phyloP scores from a whole-genome alignment of 805 yeast genomes.

The Diddensiella caesifluorescens region DNA sequence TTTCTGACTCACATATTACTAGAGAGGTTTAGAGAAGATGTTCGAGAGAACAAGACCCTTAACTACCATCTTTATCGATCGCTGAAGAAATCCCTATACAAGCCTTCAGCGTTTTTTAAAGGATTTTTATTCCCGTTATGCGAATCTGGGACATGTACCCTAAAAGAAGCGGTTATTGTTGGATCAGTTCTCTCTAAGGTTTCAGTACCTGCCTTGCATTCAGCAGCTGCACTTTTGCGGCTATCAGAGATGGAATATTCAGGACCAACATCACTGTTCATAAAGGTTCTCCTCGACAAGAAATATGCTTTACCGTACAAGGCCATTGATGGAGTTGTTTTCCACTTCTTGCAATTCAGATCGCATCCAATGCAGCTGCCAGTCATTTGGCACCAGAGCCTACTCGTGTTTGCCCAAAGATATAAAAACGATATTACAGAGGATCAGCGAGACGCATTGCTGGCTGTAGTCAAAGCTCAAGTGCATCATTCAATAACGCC shows the following conservation, averaged over 20 bases:
- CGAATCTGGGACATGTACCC: constrained; percentile 73
- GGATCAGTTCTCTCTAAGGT: constrained; percentile 86
- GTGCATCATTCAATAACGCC: constrained; percentile 86
- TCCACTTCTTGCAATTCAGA: constrained; percentile 89
- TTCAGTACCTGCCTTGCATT: constrained; percentile 90
- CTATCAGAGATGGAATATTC: constrained; percentile 74
- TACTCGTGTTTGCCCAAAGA: constrained; percentile 89
- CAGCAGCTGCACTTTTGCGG: constrained; percentile 90
- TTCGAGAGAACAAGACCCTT: constrained; percentile 44
- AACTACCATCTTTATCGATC: constrained; percentile 93
- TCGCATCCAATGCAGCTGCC: constrained; percentile 51
- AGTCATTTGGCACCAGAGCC: constrained; percentile 96
- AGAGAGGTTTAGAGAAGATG: constrained; percentile 38
- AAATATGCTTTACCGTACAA: constrained; percentile 96
- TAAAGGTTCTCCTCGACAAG: constrained; percentile 83
- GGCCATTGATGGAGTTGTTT: constrained; percentile 89
- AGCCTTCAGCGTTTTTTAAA: constrained; percentile 96
- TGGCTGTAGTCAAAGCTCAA: constrained; percentile 87
- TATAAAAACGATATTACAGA: constrained; percentile 98
- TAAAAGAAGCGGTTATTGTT: constrained; percentile 91
- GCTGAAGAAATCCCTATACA: constrained; percentile 85
- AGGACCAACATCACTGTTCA: constrained; percentile 87
- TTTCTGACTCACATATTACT: constrained; percentile 51
- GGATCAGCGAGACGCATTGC: constrained; percentile 90
- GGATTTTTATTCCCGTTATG: constrained; percentile 91